Conservation (phyloP, 306 rosid genomes). For the Albizia julibrissin region DNA sequence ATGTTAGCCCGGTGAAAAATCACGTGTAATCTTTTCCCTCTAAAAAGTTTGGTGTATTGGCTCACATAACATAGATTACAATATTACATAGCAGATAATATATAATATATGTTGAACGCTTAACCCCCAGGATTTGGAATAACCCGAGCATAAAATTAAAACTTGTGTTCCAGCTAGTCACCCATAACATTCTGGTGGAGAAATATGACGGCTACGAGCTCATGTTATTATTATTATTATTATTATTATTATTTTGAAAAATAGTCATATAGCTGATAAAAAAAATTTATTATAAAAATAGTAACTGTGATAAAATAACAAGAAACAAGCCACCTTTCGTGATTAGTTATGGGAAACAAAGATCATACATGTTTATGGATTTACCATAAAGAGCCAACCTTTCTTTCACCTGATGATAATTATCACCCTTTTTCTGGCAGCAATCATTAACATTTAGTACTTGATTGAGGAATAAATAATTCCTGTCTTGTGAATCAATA, state of each 20-base stretch:
- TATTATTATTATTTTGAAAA: too few species aligned
- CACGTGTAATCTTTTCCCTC: background rate
- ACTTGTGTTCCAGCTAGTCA: background rate
- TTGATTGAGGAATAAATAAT: background rate
- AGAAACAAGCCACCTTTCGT: background rate
- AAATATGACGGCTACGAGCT: background rate
- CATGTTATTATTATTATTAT: background rate
- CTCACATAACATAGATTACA: background rate
- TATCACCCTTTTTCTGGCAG: background rate
- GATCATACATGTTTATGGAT: background rate
- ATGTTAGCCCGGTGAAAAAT: background rate
- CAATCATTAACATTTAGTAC: background rate
- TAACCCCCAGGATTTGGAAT: background rate
- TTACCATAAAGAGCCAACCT: background rate
- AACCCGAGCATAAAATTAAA: background rate
- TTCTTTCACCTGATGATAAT: background rate
- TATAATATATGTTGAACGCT: background rate
- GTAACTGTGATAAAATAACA: background rate
- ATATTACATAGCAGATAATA: too few species aligned
- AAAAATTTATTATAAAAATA: too few species aligned
- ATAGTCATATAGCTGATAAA: background rate
- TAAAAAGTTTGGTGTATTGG: background rate
- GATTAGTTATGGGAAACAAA: background rate
- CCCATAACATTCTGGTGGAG: background rate
- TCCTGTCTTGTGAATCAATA: background rate